phyloP scores from a whole-genome alignment of 257 asterid species.

The Solanum okadae region DNA sequence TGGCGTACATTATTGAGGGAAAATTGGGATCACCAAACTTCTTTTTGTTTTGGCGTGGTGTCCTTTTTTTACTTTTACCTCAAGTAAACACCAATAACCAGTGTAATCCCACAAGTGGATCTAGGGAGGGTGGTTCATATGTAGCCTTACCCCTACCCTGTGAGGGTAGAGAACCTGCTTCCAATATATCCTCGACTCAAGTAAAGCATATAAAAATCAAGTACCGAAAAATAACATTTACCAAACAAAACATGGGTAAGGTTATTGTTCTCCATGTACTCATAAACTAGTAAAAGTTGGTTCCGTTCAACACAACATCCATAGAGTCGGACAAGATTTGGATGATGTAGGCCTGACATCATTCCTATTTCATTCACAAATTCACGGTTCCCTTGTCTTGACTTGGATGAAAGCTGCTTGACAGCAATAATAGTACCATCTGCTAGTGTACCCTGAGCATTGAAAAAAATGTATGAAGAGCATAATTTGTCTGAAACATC shows the following conservation, averaged over 20 bases:
- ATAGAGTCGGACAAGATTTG: no score
- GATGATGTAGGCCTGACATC: slow-evolving; percentile 53
- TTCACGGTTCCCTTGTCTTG: slow-evolving; percentile 62
- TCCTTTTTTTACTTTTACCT: background rate
- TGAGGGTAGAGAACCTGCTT: background rate
- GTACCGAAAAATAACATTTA: background rate
- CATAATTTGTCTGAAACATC: background rate
- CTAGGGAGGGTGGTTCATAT: background rate
- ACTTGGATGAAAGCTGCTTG: slow-evolving; percentile 53
- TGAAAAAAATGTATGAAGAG: background rate
- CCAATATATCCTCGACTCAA: background rate
- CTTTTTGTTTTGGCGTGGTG: background rate
- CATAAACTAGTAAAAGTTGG: slow-evolving; percentile 51
- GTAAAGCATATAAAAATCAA: background rate
- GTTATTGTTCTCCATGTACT: slow-evolving; percentile 60
- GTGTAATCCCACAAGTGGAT: background rate
- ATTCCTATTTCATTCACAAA: slow-evolving; percentile 58
- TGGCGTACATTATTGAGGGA: background rate
- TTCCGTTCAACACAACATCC: no score
- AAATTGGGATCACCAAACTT: background rate
- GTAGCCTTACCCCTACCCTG: background rate
- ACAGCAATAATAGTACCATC: slow-evolving; percentile 55
- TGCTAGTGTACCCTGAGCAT: slow-evolving; percentile 36
- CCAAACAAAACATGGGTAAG: slow-evolving; percentile 55
- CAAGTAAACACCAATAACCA: background rate